Evolutionary conservation across 306 rosid species (phyloP).

Genomic region (Oxytropis ochrocephala): DNA sequence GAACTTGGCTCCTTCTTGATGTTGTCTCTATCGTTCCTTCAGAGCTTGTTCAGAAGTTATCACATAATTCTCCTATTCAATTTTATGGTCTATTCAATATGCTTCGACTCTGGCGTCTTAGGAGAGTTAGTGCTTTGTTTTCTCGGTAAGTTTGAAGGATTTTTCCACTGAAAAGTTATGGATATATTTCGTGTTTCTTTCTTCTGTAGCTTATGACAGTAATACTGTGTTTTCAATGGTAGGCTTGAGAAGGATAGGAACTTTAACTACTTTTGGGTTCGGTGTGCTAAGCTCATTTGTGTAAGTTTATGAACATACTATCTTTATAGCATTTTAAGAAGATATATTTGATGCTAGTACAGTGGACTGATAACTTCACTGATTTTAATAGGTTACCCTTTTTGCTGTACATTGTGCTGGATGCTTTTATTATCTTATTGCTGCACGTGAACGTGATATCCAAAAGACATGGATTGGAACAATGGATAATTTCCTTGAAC

Average conservation of each 20-base stretch:
- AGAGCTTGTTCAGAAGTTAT: constrained; percentile 52
- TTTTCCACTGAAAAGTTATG: neutral
- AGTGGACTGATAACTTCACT: neutral
- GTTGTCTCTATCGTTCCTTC: constrained; percentile 76
- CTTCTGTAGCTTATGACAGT: neutral
- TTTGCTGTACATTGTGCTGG: constrained; percentile 85
- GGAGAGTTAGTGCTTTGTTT: constrained; percentile 86
- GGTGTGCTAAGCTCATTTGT: constrained; percentile 80
- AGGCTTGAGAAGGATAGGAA: constrained; percentile 91
- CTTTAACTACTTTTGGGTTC: constrained; percentile 84
- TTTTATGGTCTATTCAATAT: constrained; percentile 80
- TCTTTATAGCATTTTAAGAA: neutral
- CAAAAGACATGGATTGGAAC: constrained; percentile 70
- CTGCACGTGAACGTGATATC: constrained; percentile 70
- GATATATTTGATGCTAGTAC: neutral
- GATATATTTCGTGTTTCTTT: neutral
- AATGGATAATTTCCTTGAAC: constrained; percentile 38
- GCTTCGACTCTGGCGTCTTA: constrained; percentile 97
- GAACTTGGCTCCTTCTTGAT: constrained; percentile 67
- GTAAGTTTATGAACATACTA: constrained; percentile 35
- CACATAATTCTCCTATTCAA: constrained; percentile 39
- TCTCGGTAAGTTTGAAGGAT: constrained; percentile 42
- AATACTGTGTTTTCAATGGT: constrained; percentile 4
- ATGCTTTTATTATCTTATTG: constrained; percentile 80
- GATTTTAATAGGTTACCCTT: constrained; percentile 66